phyloP scores from a whole-genome alignment of 139 green algal genomes.

The Haematococcus lacustris region DNA sequence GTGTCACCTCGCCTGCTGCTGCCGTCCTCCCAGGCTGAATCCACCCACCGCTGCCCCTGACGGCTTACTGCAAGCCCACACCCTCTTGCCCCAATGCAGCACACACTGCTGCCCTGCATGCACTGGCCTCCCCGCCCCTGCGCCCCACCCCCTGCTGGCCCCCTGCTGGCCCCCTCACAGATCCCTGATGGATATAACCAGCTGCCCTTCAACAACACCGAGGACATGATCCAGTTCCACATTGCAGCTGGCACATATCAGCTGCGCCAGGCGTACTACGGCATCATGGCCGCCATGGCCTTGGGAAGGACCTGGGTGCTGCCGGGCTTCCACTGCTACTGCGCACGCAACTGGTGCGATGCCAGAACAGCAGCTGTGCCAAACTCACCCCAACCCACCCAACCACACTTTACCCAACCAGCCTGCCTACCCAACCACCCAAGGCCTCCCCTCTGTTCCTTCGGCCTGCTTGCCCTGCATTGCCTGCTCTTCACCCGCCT shows the following conservation, averaged over 20 bases:
- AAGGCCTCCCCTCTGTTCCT: background rate
- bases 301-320: slow-evolving; percentile 21
- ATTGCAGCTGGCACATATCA: slow-evolving; percentile 16
- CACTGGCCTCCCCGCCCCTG: background rate
- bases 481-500: background rate
- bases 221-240: slow-evolving; percentile 23
- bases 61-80: background rate
- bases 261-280: slow-evolving; percentile 33
- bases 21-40: background rate
- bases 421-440: background rate
- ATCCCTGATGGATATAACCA: background rate
- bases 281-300: slow-evolving; percentile 13
- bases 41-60: background rate
- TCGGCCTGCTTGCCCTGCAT: background rate
- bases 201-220: background rate
- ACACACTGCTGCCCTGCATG: background rate
- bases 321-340: slow-evolving; percentile 29
- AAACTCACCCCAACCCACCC: background rate
- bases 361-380: background rate
- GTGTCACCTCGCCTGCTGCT: no score
- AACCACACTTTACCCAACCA: background rate
- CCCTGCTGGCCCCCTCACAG: no score
- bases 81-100: background rate
- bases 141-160: background rate
- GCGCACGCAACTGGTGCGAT: slow-evolving; percentile 25